Percentiles rank a stretch among this genome's conserved stretches.
Evolutionary conservation across 2,329 filamentous ascomycete species (phyloP).

Genomic region (Xylaria sp.): DNA sequence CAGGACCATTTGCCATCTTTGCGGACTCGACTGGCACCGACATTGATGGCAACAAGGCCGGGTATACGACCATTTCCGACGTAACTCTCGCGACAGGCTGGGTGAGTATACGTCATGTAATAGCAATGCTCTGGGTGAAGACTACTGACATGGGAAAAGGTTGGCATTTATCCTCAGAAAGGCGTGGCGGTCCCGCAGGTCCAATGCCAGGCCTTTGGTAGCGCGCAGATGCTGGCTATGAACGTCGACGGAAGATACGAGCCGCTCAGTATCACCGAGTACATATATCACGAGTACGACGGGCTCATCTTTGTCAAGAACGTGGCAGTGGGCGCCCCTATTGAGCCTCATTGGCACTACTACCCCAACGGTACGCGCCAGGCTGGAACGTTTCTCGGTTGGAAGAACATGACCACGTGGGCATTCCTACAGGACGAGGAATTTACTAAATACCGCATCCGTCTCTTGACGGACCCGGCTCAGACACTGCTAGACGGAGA

Average conservation of each 20-base stretch:
- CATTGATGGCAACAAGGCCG: slow-evolving; percentile 18
- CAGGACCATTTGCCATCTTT: slow-evolving; percentile 14
- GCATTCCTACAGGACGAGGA: slow-evolving; percentile 14
- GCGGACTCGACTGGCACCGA: slow-evolving; percentile 17
- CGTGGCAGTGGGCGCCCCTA: slow-evolving; percentile 14
- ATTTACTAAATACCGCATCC: slow-evolving; percentile 12
- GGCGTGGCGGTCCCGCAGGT: slow-evolving; percentile 11
- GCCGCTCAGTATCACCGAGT: slow-evolving; percentile 19
- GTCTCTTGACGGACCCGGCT: slow-evolving; percentile 15
- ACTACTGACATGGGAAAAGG: too few species aligned
- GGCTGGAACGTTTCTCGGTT: slow-evolving; percentile 19
- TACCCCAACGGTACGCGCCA: slow-evolving; percentile 23
- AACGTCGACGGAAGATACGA: slow-evolving; percentile 9
- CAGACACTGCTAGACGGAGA: slow-evolving; percentile 8
- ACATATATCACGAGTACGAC: slow-evolving; percentile 18
- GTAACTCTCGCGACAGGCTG: slow-evolving; percentile 8
- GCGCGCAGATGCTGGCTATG: slow-evolving; percentile 19
- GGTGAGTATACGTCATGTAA: slow-evolving; percentile 2
- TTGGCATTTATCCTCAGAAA: slow-evolving; percentile 5
- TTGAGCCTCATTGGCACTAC: slow-evolving; percentile 25
- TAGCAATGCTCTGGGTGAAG: neutral
- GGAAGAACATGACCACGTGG: slow-evolving; percentile 24
- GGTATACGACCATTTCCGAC: slow-evolving; percentile 7
- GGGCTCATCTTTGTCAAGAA: slow-evolving; percentile 17
- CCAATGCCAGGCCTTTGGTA: slow-evolving; percentile 19